phyloP scores from a whole-genome alignment of 1,139 yeast species.

The Candida tetrigidarum region DNA sequence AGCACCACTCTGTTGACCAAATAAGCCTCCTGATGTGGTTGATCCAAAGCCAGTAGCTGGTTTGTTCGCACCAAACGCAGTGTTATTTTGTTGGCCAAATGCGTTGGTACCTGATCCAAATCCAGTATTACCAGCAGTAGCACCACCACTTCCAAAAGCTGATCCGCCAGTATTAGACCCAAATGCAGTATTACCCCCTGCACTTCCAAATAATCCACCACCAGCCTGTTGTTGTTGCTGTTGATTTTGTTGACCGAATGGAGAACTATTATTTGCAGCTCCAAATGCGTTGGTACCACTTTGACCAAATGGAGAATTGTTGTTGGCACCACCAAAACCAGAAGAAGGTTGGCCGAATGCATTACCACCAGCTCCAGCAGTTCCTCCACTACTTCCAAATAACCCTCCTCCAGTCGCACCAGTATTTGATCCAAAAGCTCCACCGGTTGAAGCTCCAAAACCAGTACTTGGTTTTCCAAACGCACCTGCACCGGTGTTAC shows the following conservation, averaged over 20 bases:
- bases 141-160: conserved; percentile 22
- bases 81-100: conserved; percentile 21
- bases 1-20: conserved; percentile 20
- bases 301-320: conserved; percentile 18
- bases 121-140: conserved; percentile 20
- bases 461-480: conserved; percentile 24
- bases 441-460: conserved; percentile 15
- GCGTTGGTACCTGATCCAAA: conserved; percentile 21
- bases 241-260: conserved; percentile 16
- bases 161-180: conserved; percentile 22
- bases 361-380: conserved; percentile 11
- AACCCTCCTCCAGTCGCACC: conserved; percentile 7
- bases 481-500: conserved; percentile 19
- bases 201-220: conserved; percentile 23
- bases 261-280: conserved; percentile 15
- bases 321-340: conserved; percentile 23
- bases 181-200: conserved; percentile 14
- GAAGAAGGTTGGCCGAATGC: conserved; percentile 27
- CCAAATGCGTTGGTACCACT: conserved; percentile 11
- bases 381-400: neutral
- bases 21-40: conserved; percentile 19
- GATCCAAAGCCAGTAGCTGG: conserved; percentile 25
- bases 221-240: conserved; percentile 19
- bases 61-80: conserved; percentile 23
- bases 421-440: conserved; percentile 11